Evolutionary conservation across 2,329 filamentous ascomycete genomes (phyloP).

Genomic region (Tolypocladium cylindrosporum): DNA sequence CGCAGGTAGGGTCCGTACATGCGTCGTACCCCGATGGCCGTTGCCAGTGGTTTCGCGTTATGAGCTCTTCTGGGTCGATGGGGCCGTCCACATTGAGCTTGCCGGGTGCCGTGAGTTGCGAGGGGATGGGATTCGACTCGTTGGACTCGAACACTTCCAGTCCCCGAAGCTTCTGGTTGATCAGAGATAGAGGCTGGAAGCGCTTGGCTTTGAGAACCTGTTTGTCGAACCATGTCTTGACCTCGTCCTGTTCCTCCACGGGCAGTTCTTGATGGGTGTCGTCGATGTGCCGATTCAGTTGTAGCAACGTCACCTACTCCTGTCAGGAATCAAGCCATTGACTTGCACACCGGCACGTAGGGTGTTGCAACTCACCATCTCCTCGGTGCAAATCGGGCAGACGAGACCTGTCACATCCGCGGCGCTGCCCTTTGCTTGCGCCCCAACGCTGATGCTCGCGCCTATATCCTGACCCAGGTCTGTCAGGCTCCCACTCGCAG

Average conservation of each 20-base stretch:
- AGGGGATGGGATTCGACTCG: conserved; percentile 41
- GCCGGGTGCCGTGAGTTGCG: conserved; percentile 20
- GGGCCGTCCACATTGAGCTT: conserved; percentile 31
- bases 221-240: conserved; percentile 94
- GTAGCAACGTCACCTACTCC: conserved; percentile 71
- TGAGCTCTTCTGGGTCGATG: conserved; percentile 78
- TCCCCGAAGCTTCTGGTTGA: conserved; percentile 89
- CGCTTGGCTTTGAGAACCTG: conserved; percentile 89
- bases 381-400: conserved; percentile 96
- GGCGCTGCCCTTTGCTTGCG: conserved; percentile 41
- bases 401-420: conserved; percentile 53
- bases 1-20: conserved; percentile 83
- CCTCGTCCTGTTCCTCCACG: conserved; percentile 81
- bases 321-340: neutral
- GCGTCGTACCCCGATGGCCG: conserved; percentile 59
- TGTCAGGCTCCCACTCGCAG: conserved; percentile 50
- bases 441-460: conserved; percentile 64
- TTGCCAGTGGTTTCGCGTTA: conserved; percentile 87
- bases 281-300: conserved; percentile 79
- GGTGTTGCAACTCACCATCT: conserved; percentile 61
- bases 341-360: neutral
- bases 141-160: conserved; percentile 93
- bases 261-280: conserved; percentile 85
- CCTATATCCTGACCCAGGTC: conserved; percentile 68
- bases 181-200: conserved; percentile 81